Conservation (phyloP, 441 rosid genomes). For the Lepidium campestre region DNA sequence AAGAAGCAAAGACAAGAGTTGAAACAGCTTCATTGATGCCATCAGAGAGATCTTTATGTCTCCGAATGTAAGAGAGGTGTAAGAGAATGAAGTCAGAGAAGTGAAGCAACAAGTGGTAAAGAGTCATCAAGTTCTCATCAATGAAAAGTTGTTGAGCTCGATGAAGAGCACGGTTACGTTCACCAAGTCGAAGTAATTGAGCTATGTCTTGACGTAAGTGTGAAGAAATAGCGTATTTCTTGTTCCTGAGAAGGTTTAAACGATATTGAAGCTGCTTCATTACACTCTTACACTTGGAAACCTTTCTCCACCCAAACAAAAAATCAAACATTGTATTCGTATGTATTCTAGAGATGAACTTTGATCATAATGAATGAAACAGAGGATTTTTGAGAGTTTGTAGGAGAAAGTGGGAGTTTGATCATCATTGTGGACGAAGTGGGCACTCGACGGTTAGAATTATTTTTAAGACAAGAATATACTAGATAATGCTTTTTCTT, state of each 20-base stretch:
- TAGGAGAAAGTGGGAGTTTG: constrained; percentile 19
- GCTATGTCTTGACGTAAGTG: constrained; percentile 60
- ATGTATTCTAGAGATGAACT: not conserved
- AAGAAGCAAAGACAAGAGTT: constrained; percentile 72
- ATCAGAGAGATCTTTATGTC: constrained; percentile 39
- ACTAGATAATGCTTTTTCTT: too few relatives aligned
- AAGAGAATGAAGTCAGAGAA: constrained; percentile 52
- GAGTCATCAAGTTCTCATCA: constrained; percentile 45
- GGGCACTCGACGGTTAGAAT: constrained; percentile 11
- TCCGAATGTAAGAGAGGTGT: constrained; percentile 54
- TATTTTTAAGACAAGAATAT: too few relatives aligned
- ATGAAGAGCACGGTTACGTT: constrained; percentile 41
- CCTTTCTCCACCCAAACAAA: constrained; percentile 77
- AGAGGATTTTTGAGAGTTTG: constrained; percentile 1
- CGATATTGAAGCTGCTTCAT: constrained; percentile 52
- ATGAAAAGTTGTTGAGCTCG: constrained; percentile 54
- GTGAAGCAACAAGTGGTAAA: constrained; percentile 49
- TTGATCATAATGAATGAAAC: not conserved
- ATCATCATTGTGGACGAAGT: constrained; percentile 8
- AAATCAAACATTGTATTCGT: constrained; percentile 42
- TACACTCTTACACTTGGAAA: constrained; percentile 69
- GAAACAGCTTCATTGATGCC: constrained; percentile 74
- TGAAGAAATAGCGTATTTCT: constrained; percentile 44
- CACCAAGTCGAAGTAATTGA: constrained; percentile 56
- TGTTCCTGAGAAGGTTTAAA: constrained; percentile 57